Base-by-base conservation (phyloP, 1,139 yeast genomes). In the Debaryomyces sp. region DNA sequence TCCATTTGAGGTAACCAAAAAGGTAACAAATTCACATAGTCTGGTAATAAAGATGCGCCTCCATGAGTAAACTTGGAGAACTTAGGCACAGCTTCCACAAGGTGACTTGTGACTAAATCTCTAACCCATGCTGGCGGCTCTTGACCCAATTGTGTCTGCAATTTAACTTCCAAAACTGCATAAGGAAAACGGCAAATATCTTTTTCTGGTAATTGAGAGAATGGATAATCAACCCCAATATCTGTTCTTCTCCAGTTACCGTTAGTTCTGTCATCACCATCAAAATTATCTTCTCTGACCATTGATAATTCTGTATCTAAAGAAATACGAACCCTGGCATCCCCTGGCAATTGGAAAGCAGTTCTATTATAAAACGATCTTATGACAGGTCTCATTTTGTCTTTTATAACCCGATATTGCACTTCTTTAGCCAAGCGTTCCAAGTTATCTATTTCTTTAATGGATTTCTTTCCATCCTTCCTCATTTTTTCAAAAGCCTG, bases 1-100 rank as follows among this genome's bases (percentile, higher is more conserved):
- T 84, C 89, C 99, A 94, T 94, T 71, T 94, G 99, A n/a, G 98
- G 97, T 57, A 86, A 77, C 99, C 99, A 94, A 71, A 89, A 94
- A 46, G 99, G 99, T 60, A 94, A 85, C 56, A 90, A 79, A 48
- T 84, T 80, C 40, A 90, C 91, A 66, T 78, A 81, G 39, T 90
- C 95, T 10, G 96, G 94, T 57, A 94, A 72, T 59, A 94, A 75
- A 24, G 94, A 79, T 9, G 99, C 96, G 51, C 91, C 86, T 59
- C 99, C 99, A 62, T 94, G 99, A 58, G 94, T 92, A 62, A 94
- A 94, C 69, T 94, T 94, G 52, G 98, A 92, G 67, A 91, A 94
- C 70, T 94, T 94, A 30, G 99, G 99, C 35, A 94, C 97, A 0
- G 98, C 97, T 70, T 94, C 99, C 43, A 94, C 99, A 51, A 94